These are phyloP conservation scores for Saccharomycopsis javanensis DNA, from an alignment of 805 yeast species.

Conservation along the genomic window DNA sequence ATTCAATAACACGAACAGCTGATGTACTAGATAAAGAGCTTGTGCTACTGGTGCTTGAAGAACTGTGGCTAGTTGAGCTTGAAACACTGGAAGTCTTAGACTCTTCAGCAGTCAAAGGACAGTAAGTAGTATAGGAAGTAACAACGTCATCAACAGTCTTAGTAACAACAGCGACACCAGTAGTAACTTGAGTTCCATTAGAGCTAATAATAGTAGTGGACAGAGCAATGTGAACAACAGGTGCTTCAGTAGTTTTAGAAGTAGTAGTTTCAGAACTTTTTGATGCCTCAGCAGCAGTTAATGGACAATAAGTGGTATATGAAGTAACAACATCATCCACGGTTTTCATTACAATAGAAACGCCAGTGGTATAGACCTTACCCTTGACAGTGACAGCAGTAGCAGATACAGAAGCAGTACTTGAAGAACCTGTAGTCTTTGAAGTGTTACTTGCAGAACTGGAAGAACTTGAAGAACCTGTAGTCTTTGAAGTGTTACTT, in stretches of 20 bases:
- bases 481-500: not conserved
- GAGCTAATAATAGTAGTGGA: not conserved
- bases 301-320: constrained; percentile 24
- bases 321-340: constrained; percentile 18
- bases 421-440: not conserved
- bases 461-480: constrained; percentile 6
- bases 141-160: constrained; percentile 3
- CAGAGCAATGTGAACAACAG: not conserved
- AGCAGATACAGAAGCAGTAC: not conserved
- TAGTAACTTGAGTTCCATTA: not conserved
- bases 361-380: constrained; percentile 18
- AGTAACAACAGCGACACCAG: constrained; percentile 12
- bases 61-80: not conserved
- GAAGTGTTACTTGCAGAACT: not conserved
- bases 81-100: not conserved
- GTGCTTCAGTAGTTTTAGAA: not conserved
- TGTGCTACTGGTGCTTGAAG: not conserved
- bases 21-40: not conserved
- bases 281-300: constrained; percentile 16
- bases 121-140: constrained; percentile 22
- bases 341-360: constrained; percentile 20
- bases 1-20: not conserved
- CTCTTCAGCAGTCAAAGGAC: constrained; percentile 21
- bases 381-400: constrained; percentile 1
- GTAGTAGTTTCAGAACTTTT: not conserved